Conservation (phyloP, 495 filamentous ascomycete genomes). For the Penicillium cosmopolitanum region DNA sequence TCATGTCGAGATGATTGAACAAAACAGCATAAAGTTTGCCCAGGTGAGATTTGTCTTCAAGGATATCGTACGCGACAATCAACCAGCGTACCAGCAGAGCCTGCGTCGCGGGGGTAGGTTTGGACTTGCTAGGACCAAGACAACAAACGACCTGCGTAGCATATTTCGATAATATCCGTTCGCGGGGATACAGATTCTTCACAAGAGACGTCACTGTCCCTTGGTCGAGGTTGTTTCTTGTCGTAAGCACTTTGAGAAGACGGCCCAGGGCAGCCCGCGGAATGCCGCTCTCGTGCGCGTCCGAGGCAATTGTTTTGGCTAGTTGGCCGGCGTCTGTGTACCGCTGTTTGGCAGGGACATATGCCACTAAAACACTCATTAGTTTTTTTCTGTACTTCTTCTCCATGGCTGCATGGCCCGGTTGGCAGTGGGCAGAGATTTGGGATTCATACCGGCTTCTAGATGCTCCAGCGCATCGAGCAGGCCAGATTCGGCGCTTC, state of each 20-base stretch:
- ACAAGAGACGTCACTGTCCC: conserved; percentile 65
- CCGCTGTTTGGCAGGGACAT: conserved; percentile 46
- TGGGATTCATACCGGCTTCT: conserved; percentile 43
- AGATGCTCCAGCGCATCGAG: conserved; percentile 45
- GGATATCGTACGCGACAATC: conserved; percentile 72
- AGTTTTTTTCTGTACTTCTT: conserved; percentile 7
- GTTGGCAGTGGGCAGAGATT: neutral
- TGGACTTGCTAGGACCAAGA: conserved; percentile 77
- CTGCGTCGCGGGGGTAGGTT: conserved; percentile 72
- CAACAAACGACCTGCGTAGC: conserved; percentile 71
- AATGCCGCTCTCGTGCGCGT: conserved; percentile 70
- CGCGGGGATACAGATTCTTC: conserved; percentile 74
- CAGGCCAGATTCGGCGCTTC: conserved; percentile 32
- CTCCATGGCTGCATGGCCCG: neutral
- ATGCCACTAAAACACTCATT: conserved; percentile 37
- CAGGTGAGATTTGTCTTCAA: conserved; percentile 67
- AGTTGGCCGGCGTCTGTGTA: conserved; percentile 46
- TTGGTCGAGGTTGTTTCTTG: conserved; percentile 74
- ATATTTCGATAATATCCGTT: conserved; percentile 60
- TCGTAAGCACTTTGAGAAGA: conserved; percentile 69
- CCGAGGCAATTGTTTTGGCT: conserved; percentile 45
- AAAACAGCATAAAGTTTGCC: conserved; percentile 75
- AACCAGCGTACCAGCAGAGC: conserved; percentile 77
- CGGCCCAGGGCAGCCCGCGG: conserved; percentile 58
- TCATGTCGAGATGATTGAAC: conserved; percentile 84